Evolutionary conservation across 2,329 filamentous ascomycete genomes (phyloP).

Genomic region (Hymenoscyphus albidus): DNA sequence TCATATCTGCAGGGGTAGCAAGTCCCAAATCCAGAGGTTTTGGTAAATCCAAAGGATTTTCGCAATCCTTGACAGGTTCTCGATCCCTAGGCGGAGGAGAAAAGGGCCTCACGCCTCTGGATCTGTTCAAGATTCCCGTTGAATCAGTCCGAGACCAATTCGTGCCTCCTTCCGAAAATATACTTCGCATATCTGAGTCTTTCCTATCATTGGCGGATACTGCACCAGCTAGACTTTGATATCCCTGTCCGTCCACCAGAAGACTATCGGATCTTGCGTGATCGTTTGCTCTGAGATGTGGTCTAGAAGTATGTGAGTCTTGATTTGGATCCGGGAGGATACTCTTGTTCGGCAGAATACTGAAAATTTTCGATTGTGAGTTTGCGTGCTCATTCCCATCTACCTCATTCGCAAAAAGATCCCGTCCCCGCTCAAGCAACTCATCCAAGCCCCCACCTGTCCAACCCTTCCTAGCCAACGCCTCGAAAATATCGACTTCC

Average conservation of each 20-base stretch:
- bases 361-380: slow-evolving; percentile 53
- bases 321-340: slow-evolving; percentile 52
- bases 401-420: slow-evolving; percentile 51
- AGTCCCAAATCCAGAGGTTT: slow-evolving; percentile 13
- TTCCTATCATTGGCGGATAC: slow-evolving; percentile 31
- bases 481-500: slow-evolving; percentile 67
- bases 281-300: slow-evolving; percentile 3
- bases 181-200: slow-evolving; percentile 43
- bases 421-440: slow-evolving; percentile 58
- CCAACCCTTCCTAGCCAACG: slow-evolving; percentile 64
- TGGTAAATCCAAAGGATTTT: slow-evolving; percentile 13
- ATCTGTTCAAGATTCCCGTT: slow-evolving; percentile 43
- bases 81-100: slow-evolving; percentile 48
- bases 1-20: slow-evolving; percentile 17
- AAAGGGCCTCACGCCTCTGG: slow-evolving; percentile 54
- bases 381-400: slow-evolving; percentile 35
- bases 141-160: slow-evolving; percentile 5
- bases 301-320: slow-evolving; percentile 33
- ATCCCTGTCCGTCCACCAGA: slow-evolving; percentile 48
- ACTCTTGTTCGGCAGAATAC: slow-evolving; percentile 60
- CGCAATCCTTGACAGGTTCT: slow-evolving; percentile 9
- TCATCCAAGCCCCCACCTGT: slow-evolving; percentile 63
- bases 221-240: slow-evolving; percentile 55
- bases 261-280: slow-evolving; percentile 49
- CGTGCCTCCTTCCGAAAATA: slow-evolving; percentile 45